Percentiles rank a stretch among this genome's conserved stretches.
Evolutionary conservation across 192 early-diverging fungal species (phyloP).

Genomic region (Chytriomyces sp.): DNA sequence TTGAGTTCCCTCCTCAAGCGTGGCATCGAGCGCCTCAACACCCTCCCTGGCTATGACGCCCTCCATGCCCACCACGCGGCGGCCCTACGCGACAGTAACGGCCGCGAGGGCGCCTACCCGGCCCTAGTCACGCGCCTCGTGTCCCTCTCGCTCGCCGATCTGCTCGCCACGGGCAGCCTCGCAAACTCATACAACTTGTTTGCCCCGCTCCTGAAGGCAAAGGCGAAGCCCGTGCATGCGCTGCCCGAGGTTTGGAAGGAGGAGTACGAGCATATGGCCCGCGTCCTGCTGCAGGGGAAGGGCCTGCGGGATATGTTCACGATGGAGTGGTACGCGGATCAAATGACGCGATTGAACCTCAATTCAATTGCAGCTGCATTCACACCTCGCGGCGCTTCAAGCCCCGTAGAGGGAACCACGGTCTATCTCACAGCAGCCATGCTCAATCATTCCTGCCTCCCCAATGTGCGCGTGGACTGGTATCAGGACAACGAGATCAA

Average conservation of each 20-base stretch:
- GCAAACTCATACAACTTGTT: not conserved
- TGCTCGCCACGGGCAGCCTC: constrained; percentile 9
- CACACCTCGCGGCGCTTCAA: not conserved
- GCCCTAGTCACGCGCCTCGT: constrained; percentile 11
- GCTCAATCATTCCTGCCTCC: constrained; percentile 20
- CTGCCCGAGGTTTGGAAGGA: constrained; percentile 8
- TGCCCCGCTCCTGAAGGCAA: not conserved
- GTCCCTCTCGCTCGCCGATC: constrained; percentile 13
- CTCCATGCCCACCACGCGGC: not conserved
- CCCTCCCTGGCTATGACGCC: not conserved
- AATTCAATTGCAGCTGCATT: constrained; percentile 1
- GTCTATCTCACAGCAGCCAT: constrained; percentile 16
- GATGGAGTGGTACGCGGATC: constrained; percentile 14
- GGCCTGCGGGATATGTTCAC: constrained; percentile 22
- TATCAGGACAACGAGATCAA: not conserved
- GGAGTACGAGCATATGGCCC: constrained; percentile 10
- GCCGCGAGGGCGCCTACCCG: constrained; percentile 12
- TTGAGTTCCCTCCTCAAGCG: not conserved
- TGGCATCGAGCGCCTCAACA: not conserved
- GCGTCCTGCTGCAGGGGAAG: constrained; percentile 8
- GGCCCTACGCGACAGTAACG: not conserved
- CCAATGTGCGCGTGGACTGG: constrained; percentile 24
- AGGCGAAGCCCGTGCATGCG: not conserved
- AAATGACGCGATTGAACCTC: constrained; percentile 27
- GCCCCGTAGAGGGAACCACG: not conserved